These are phyloP conservation scores for Phytophthora capsici DNA, from an alignment of 352 stramenopile genomes.

Conservation along the genomic window DNA sequence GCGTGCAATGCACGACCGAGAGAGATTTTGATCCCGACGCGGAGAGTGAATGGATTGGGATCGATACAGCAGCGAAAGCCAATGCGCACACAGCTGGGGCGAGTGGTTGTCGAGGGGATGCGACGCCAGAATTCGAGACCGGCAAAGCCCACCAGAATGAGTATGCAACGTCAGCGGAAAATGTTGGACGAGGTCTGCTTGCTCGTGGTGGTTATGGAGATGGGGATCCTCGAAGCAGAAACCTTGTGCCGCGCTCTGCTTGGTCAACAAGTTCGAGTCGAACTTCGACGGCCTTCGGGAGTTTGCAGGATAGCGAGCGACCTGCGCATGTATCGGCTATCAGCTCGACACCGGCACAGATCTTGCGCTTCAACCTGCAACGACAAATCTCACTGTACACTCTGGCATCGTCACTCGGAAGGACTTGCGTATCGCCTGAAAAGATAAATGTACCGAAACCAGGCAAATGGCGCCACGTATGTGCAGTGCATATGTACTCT, in stretches of 20 bases:
- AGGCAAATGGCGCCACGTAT: slow-evolving; percentile 1
- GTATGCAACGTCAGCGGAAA: slow-evolving; percentile 28
- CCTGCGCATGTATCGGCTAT: neutral
- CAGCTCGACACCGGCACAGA: neutral
- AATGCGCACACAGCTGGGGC: slow-evolving; percentile 6
- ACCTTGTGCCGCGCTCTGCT: slow-evolving; percentile 1
- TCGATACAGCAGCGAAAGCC: slow-evolving; percentile 2
- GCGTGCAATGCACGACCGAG: slow-evolving; percentile 2
- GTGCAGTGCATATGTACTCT: no score
- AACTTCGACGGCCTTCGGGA: slow-evolving; percentile 5
- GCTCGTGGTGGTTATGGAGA: slow-evolving; percentile 19
- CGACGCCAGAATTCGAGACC: neutral
- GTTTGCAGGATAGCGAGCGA: neutral
- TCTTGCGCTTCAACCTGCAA: slow-evolving; percentile 42
- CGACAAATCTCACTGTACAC: slow-evolving; percentile 25
- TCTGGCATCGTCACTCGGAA: slow-evolving; percentile 12
- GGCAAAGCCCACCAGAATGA: slow-evolving; percentile 27
- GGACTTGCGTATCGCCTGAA: slow-evolving; percentile 33
- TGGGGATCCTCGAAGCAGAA: slow-evolving; percentile 21
- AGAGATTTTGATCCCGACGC: slow-evolving; percentile 8
- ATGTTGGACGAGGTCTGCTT: slow-evolving; percentile 9
- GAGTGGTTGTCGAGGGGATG: slow-evolving; percentile 22
- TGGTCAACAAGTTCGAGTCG: slow-evolving; percentile 12
- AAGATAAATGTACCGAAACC: slow-evolving; percentile 17
- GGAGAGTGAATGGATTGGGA: neutral